Evolutionary conservation across 1,284 basidiomycete species (phyloP), one percentile per base, ranked within the genome.

Genomic region (Schizopora paradoxa): DNA sequence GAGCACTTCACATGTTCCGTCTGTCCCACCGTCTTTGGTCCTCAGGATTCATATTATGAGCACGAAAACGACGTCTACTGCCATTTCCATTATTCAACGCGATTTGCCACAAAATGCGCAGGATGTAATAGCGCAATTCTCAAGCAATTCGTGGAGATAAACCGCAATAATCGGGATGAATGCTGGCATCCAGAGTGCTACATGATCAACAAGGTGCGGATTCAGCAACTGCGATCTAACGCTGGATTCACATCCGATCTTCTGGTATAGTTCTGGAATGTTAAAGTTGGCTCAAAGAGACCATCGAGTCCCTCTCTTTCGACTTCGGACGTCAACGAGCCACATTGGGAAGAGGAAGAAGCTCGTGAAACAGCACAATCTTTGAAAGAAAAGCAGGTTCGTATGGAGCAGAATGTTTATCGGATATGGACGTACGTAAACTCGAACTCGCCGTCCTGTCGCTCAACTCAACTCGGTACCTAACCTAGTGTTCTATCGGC

Each of bases 151-250:
- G 95, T 99, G 51, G 95, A 99, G 70, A 98, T 99, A 69, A 99
- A 99, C 61, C 79, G 95, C 53, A 99, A 98, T 68, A 91, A 91
- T 75, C 78, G 84, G 48, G 93, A 99, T 68, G 96, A 99, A 69
- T 98, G 96, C 62, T 99, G 96, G 95, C 95, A 99, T 76, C 95
- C 95, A 41, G 95, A 99, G 67, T 99, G 95, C 66, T 98, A 99
- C 67, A 98, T 99, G 94, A 98, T 99, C 58, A 95, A 98, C 69
- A 98, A 96, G 76, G 91, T 91, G 49, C 46, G 72, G 41, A 25
- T 43, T 43, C 3, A 6, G 37, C 21, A 16, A 10, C 21, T 38
- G 33, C 28, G 49, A 22, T 37, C 16, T 42, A 27, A 18, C 14
- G 28, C 35, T 18, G 18, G 38, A 54, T 46, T 22, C 43, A 28